Conservation (phyloP, 2,329 filamentous ascomycete species). For the Apiospora phragmitis region DNA sequence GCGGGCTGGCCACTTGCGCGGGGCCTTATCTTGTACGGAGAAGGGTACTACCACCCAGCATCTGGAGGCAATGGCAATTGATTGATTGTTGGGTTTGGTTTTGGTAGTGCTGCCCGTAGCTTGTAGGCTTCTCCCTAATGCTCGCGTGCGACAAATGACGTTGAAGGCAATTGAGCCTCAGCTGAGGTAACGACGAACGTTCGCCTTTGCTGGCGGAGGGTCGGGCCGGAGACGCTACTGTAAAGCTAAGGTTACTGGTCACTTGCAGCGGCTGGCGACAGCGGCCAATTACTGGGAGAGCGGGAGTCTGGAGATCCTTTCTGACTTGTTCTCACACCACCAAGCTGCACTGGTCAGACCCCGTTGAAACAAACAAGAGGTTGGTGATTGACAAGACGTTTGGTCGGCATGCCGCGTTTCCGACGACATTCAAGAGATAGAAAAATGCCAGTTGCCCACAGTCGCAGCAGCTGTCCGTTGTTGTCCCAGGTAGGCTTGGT, state of each 20-base stretch:
- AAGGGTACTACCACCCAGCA: background rate
- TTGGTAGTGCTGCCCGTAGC: background rate
- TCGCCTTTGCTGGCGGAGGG: background rate
- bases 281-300: background rate
- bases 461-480: background rate
- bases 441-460: background rate
- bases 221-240: slow-evolving; percentile 1
- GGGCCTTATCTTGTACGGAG: background rate
- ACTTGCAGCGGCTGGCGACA: background rate
- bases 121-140: background rate
- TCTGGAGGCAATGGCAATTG: background rate
- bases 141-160: background rate
- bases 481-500: background rate
- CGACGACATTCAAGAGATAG: background rate
- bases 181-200: background rate
- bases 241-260: background rate
- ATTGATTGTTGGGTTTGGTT: background rate
- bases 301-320: background rate
- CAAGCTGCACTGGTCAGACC: background rate
- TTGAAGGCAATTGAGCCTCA: background rate
- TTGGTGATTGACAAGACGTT: background rate
- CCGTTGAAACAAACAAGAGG: background rate
- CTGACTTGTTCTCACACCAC: background rate
- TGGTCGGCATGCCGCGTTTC: background rate
- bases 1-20: background rate